A percentile compares a stretch with the other conserved stretches of the same genome.
phyloP scores from a whole-genome alignment of 305 asterid genomes.

The Solanum hybrid region DNA sequence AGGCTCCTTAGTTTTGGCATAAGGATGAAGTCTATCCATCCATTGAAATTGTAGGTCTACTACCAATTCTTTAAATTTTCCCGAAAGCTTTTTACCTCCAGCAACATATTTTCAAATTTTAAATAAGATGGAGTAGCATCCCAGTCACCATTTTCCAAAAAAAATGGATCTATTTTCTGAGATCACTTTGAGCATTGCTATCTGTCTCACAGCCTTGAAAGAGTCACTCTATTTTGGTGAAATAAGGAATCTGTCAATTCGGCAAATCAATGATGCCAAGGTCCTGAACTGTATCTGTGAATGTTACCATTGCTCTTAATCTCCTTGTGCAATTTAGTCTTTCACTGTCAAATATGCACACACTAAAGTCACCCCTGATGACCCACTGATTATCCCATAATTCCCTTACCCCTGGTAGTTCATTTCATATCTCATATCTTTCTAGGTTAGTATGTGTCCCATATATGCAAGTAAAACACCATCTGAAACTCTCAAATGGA shows the following conservation, averaged over 20 bases:
- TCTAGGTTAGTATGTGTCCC: not conserved
- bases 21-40: not conserved
- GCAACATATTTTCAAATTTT: not conserved
- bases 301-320: not conserved
- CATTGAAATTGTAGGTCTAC: not conserved
- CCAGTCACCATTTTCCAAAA: not conserved
- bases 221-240: not conserved
- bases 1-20: not conserved
- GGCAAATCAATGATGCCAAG: not conserved
- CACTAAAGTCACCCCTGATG: not conserved
- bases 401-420: not conserved
- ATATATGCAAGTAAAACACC: not conserved
- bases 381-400: not conserved
- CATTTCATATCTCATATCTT: not conserved
- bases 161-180: not conserved
- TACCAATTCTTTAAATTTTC: not conserved
- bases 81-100: not conserved
- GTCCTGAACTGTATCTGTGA: not conserved
- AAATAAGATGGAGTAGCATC: not conserved
- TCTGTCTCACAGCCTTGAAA: not conserved
- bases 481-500: not conserved
- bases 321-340: not conserved
- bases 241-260: not conserved
- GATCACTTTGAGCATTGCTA: not conserved
- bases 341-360: not conserved